Evolutionary conservation across 164 flowering plant genomes (phyloP).

Genomic region (Magnolia kwangsiensis): DNA sequence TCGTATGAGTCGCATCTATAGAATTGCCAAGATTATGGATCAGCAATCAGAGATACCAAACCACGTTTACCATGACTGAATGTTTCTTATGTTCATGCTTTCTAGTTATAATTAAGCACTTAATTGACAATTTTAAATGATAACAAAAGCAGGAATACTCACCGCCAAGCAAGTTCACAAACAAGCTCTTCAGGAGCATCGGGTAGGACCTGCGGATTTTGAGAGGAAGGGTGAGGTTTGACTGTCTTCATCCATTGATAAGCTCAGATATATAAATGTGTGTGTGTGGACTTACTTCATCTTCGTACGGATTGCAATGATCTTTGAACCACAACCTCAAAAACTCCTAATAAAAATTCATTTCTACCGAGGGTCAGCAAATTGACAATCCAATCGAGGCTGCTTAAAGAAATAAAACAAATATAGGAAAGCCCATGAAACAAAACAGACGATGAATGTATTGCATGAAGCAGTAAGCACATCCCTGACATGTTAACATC

Average conservation of each 20-base stretch:
- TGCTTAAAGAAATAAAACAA: not conserved
- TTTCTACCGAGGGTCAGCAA: slow-evolving; percentile 1
- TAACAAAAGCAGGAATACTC: slow-evolving; percentile 20
- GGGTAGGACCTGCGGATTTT: slow-evolving; percentile 66
- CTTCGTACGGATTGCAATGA: slow-evolving; percentile 89
- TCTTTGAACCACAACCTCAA: slow-evolving; percentile 91
- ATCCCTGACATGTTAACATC: not conserved
- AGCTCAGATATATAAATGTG: too few relatives aligned
- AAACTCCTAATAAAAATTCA: slow-evolving; percentile 57
- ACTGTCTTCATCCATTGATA: slow-evolving; percentile 1
- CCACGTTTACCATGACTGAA: too few relatives aligned
- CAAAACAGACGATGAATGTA: not conserved
- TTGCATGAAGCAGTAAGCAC: not conserved
- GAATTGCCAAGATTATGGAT: too few relatives aligned
- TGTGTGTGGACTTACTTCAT: slow-evolving; percentile 40
- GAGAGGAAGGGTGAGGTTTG: slow-evolving; percentile 8
- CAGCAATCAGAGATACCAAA: too few relatives aligned
- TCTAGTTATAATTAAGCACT: not conserved
- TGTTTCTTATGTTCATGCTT: not conserved
- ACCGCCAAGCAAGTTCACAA: slow-evolving; percentile 87
- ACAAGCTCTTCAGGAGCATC: slow-evolving; percentile 88
- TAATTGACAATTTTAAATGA: not conserved
- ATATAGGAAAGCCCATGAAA: not conserved
- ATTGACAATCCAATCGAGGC: not conserved
- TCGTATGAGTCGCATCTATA: too few relatives aligned